phyloP scores from a whole-genome alignment of 1,284 basidiomycete genomes.

The Rhodotorula sp. region DNA sequence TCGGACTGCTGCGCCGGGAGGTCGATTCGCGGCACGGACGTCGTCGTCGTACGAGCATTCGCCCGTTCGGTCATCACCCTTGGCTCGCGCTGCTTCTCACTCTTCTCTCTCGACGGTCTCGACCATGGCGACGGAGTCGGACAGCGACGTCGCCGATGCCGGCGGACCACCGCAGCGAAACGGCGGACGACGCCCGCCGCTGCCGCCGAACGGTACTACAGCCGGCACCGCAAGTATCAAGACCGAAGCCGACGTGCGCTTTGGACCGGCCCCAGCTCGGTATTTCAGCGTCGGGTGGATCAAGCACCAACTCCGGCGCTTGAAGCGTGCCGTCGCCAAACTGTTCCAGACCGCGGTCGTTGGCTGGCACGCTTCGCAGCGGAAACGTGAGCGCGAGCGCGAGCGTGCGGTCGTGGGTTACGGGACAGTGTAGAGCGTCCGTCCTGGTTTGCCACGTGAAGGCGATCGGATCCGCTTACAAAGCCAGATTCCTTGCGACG shows the following conservation, averaged over 20 bases:
- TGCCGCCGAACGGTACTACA: neutral
- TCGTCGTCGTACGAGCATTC: neutral
- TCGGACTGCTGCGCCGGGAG: too few relatives aligned
- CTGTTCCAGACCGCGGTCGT: slow-evolving; percentile 7
- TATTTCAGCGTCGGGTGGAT: slow-evolving; percentile 25
- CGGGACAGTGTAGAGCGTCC: neutral
- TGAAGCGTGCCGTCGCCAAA: slow-evolving; percentile 5
- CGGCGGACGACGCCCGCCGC: neutral
- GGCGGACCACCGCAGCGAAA: neutral
- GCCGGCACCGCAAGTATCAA: slow-evolving; percentile 5
- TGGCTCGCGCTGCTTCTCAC: neutral
- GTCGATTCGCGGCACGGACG: too few relatives aligned
- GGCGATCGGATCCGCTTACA: too few relatives aligned
- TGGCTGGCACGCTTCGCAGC: slow-evolving; percentile 4
- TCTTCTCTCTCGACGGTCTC: neutral
- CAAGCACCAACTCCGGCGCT: slow-evolving; percentile 5
- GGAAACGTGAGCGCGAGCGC: neutral
- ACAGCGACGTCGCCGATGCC: neutral
- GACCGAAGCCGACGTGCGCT: slow-evolving; percentile 31
- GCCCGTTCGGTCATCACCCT: neutral
- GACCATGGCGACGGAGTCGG: neutral
- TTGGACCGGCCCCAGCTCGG: slow-evolving; percentile 28
- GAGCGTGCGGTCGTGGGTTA: neutral
- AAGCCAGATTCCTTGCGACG: too few relatives aligned
- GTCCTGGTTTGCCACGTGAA: neutral